Evolutionary conservation across 352 stramenopile genomes (phyloP).

Genomic region (Phytophthora sansomeana): DNA sequence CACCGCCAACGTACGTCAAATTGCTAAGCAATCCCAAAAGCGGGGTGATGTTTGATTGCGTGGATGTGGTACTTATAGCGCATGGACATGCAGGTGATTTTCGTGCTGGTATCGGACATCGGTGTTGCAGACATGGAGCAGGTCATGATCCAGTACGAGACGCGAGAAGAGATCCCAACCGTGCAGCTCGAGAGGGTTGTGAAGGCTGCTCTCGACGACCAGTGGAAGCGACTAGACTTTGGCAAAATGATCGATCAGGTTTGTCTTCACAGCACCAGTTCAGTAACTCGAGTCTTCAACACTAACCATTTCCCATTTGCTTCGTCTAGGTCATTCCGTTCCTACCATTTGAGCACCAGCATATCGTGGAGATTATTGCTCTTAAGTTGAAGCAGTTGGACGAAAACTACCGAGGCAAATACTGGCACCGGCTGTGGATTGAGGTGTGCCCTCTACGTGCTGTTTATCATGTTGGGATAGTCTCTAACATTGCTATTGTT

Average conservation of each 20-base stretch:
- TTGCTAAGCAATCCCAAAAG: background rate
- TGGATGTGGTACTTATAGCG: slow-evolving; percentile 22
- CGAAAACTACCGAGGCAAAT: slow-evolving; percentile 73
- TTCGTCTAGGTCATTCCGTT: slow-evolving; percentile 81
- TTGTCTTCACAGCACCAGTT: background rate
- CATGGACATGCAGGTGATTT: slow-evolving; percentile 69
- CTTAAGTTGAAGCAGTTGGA: slow-evolving; percentile 85
- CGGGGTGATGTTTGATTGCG: background rate
- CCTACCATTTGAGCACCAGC: slow-evolving; percentile 84
- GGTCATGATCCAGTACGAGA: slow-evolving; percentile 84
- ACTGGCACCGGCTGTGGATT: slow-evolving; percentile 82
- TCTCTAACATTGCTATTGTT: background rate
- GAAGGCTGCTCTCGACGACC: slow-evolving; percentile 78
- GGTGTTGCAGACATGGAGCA: slow-evolving; percentile 85
- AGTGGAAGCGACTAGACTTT: slow-evolving; percentile 91
- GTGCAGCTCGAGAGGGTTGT: slow-evolving; percentile 76
- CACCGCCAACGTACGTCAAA: slow-evolving; percentile 67
- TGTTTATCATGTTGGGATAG: no score
- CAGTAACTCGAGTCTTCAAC: background rate
- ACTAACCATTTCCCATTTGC: background rate
- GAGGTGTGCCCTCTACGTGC: slow-evolving; percentile 44
- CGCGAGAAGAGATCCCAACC: slow-evolving; percentile 69
- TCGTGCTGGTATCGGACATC: slow-evolving; percentile 92
- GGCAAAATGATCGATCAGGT: slow-evolving; percentile 91
- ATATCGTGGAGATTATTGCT: slow-evolving; percentile 84